phyloP scores from a whole-genome alignment of 768 basidiomycete genomes.

The Phlebiopsis flavidoalba region DNA sequence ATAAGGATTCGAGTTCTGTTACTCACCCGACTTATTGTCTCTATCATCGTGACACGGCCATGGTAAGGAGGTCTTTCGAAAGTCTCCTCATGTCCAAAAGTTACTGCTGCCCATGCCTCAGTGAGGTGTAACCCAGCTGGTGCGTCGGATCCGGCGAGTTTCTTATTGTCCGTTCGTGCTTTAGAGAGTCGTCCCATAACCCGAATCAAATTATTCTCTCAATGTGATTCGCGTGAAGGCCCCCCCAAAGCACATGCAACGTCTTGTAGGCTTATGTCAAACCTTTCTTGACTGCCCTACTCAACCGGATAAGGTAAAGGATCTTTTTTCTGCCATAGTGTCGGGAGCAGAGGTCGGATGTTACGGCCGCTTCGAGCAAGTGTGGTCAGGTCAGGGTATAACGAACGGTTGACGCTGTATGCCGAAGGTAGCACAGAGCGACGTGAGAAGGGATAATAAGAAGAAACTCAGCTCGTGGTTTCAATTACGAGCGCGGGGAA shows the following conservation, averaged over 20 bases:
- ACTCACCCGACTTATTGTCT: slow-evolving; percentile 83
- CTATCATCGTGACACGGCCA: slow-evolving; percentile 93
- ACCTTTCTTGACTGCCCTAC: slow-evolving; percentile 83
- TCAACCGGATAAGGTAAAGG: slow-evolving; percentile 64
- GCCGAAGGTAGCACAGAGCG: slow-evolving; percentile 7
- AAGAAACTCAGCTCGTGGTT: slow-evolving; percentile 13
- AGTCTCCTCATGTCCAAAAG: slow-evolving; percentile 86
- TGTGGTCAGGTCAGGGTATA: slow-evolving; percentile 9
- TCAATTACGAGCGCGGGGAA: slow-evolving; percentile 8
- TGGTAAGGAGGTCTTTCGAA: slow-evolving; percentile 85
- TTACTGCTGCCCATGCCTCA: slow-evolving; percentile 90
- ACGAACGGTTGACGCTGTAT: slow-evolving; percentile 17
- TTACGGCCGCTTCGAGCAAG: background rate
- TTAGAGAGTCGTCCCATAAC: slow-evolving; percentile 86
- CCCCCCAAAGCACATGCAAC: slow-evolving; percentile 6
- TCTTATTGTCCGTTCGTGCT: slow-evolving; percentile 81
- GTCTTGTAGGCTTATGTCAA: slow-evolving; percentile 5
- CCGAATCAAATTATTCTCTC: slow-evolving; percentile 93
- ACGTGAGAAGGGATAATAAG: slow-evolving; percentile 21
- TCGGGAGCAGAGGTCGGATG: slow-evolving; percentile 17
- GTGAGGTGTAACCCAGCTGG: slow-evolving; percentile 75
- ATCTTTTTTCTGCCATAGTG: slow-evolving; percentile 81
- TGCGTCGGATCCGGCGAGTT: slow-evolving; percentile 81
- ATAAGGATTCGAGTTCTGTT: background rate
- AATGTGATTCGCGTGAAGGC: background rate